These are phyloP conservation scores for Gastrodia elata DNA, from an alignment of 106 monocot genomes.

Conservation along the genomic window DNA sequence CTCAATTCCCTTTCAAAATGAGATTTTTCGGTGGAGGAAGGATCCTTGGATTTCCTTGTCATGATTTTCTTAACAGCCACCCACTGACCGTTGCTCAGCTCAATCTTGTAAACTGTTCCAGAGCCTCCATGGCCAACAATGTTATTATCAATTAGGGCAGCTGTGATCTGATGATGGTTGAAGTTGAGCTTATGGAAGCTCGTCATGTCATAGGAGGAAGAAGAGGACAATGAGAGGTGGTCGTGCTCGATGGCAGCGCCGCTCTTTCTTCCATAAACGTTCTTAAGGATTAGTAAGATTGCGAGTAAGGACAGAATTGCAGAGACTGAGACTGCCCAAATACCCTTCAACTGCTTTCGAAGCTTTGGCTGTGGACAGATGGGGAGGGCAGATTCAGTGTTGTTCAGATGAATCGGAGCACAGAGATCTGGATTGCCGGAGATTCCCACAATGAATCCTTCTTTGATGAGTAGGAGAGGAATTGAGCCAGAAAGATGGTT, in stretches of 20 bases:
- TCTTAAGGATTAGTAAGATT: slow-evolving; percentile 27
- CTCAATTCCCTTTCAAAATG: slow-evolving; percentile 49
- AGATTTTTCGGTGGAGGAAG: slow-evolving; percentile 10
- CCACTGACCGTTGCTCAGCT: slow-evolving; percentile 58
- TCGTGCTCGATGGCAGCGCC: slow-evolving; percentile 28
- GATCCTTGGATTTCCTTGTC: slow-evolving; percentile 27
- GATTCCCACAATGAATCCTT: slow-evolving; percentile 70
- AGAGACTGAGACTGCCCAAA: slow-evolving; percentile 46
- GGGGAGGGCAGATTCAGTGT: slow-evolving; percentile 21
- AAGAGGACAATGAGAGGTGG: slow-evolving; percentile 27
- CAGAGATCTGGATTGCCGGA: slow-evolving; percentile 72
- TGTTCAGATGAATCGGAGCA: slow-evolving; percentile 30
- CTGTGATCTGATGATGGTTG: slow-evolving; percentile 72
- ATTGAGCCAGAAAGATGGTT: slow-evolving; percentile 73
- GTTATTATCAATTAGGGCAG: slow-evolving; percentile 78
- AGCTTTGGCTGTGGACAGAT: slow-evolving; percentile 38
- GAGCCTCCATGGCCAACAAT: slow-evolving; percentile 90
- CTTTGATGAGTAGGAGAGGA: slow-evolving; percentile 61
- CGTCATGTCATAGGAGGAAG: slow-evolving; percentile 76
- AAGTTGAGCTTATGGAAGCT: slow-evolving; percentile 90
- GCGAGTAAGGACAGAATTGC: slow-evolving; percentile 22
- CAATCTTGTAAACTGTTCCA: slow-evolving; percentile 84
- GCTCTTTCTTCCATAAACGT: slow-evolving; percentile 16
- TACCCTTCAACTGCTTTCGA: slow-evolving; percentile 21
- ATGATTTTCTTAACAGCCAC: slow-evolving; percentile 88